Percentiles rank a stretch among this genome's conserved stretches.
phyloP scores from a whole-genome alignment of 2,329 filamentous ascomycete genomes.

The Dendryphion nanum region DNA sequence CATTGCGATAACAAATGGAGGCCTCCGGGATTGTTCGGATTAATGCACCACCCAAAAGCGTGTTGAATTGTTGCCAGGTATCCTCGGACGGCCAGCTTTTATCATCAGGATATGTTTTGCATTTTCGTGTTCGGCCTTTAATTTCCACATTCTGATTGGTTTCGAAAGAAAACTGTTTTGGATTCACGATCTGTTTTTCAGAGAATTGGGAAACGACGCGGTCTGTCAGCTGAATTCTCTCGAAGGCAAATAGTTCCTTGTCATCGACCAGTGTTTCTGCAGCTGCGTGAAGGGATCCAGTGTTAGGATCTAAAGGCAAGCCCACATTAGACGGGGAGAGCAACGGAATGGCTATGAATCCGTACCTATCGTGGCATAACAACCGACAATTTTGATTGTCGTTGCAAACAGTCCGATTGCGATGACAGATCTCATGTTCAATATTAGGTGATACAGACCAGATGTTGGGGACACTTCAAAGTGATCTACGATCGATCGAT shows the following conservation, averaged over 20 bases:
- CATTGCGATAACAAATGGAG: constrained; percentile 17
- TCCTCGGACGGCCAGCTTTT: constrained; percentile 3
- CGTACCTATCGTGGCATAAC: too few species aligned
- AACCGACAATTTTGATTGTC: too few species aligned
- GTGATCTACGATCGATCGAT: too few species aligned
- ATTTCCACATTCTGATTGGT: not conserved
- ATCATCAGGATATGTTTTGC: constrained; percentile 2
- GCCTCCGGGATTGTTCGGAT: constrained; percentile 34
- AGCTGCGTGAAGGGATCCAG: too few species aligned
- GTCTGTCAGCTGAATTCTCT: not conserved
- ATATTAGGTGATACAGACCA: too few species aligned
- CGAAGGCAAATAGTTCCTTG: not conserved
- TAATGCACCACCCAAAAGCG: constrained; percentile 30
- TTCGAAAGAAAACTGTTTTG: not conserved
- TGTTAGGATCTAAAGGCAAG: too few species aligned
- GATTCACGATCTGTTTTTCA: not conserved
- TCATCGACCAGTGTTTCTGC: not conserved
- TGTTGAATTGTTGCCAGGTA: constrained; percentile 30
- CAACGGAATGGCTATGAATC: too few species aligned
- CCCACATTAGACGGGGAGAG: too few species aligned
- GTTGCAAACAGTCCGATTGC: too few species aligned
- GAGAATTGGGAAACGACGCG: not conserved
- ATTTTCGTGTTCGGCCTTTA: not conserved
- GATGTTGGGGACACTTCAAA: too few species aligned
- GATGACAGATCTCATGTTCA: too few species aligned